Percentiles rank a stretch among this genome's conserved stretches.
phyloP scores from a whole-genome alignment of 2,329 filamentous ascomycete genomes.

The Colletotrichum sansevieriae region DNA sequence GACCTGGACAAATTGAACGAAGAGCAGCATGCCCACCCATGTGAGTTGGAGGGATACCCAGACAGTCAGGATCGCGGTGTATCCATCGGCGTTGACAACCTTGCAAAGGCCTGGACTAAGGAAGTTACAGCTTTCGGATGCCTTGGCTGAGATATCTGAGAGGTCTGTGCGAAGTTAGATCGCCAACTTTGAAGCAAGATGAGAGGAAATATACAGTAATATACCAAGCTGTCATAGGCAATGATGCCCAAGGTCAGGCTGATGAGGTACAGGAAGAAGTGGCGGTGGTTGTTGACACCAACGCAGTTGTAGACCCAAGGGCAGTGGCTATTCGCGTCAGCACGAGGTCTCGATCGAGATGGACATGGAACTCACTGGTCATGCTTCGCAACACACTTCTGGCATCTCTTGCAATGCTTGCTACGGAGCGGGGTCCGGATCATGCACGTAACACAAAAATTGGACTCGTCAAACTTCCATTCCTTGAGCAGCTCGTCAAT shows the following conservation, averaged over 20 bases:
- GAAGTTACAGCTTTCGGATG: slow-evolving; percentile 75
- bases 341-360: background rate
- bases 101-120: slow-evolving; percentile 82
- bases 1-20: slow-evolving; percentile 93
- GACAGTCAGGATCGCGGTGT: slow-evolving; percentile 81
- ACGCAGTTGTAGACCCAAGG: slow-evolving; percentile 99
- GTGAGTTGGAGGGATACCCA: slow-evolving; percentile 89
- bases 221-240: slow-evolving; percentile 77
- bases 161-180: slow-evolving; percentile 68
- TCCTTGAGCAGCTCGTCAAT: slow-evolving; percentile 87
- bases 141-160: slow-evolving; percentile 65
- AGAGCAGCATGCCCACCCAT: slow-evolving; percentile 97
- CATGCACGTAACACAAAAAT: slow-evolving; percentile 97
- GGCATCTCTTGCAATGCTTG: slow-evolving; percentile 94
- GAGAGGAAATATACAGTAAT: slow-evolving; percentile 71
- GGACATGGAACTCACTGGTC: slow-evolving; percentile 79
- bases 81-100: slow-evolving; percentile 83
- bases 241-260: slow-evolving; percentile 81
- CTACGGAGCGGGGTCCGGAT: slow-evolving; percentile 90
- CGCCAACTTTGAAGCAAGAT: slow-evolving; percentile 5
- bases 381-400: slow-evolving; percentile 93
- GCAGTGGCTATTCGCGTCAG: slow-evolving; percentile 77
- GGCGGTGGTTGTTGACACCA: slow-evolving; percentile 93
- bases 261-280: slow-evolving; percentile 93
- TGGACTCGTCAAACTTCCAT: slow-evolving; percentile 93